These are phyloP conservation scores for Leccinum aurantiacum DNA, from an alignment of 768 basidiomycete species.

Conservation along the genomic window DNA sequence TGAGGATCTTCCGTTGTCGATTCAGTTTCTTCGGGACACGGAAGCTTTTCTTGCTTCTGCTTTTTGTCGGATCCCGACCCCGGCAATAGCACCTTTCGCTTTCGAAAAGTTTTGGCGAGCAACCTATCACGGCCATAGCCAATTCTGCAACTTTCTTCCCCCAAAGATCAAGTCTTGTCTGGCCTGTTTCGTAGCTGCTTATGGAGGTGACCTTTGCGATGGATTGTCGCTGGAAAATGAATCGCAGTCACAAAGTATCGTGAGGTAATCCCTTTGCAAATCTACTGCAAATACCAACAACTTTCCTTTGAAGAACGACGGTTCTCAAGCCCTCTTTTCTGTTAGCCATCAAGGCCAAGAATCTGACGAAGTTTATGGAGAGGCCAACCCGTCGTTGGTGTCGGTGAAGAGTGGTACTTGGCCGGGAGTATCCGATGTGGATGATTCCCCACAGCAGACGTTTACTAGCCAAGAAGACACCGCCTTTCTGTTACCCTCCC, in stretches of 20 bases:
- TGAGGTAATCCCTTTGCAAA: slow-evolving; percentile 25
- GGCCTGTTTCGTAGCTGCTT: slow-evolving; percentile 45
- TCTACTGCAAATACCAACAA: slow-evolving; percentile 8
- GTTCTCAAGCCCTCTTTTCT: slow-evolving; percentile 2
- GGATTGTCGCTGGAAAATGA: slow-evolving; percentile 41
- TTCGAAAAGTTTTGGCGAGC: slow-evolving; percentile 61
- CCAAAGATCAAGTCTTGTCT: slow-evolving; percentile 44
- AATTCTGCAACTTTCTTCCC: slow-evolving; percentile 42
- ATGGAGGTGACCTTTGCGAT: slow-evolving; percentile 47
- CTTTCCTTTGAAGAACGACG: slow-evolving; percentile 20
- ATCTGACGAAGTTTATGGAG: slow-evolving; percentile 17
- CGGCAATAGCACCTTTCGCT: slow-evolving; percentile 49
- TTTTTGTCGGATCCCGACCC: slow-evolving; percentile 47
- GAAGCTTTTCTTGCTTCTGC: slow-evolving; percentile 51
- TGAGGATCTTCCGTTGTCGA: slow-evolving; percentile 38
- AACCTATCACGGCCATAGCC: slow-evolving; percentile 47
- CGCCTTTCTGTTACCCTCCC: slow-evolving; percentile 9
- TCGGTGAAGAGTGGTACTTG: background rate
- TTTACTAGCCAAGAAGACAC: slow-evolving; percentile 9
- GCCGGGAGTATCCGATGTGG: background rate
- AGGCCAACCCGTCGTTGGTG: slow-evolving; percentile 19
- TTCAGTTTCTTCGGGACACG: slow-evolving; percentile 40
- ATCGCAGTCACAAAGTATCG: slow-evolving; percentile 35
- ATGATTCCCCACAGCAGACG: background rate
- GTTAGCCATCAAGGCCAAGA: background rate